Evolutionary conservation across 2,329 filamentous ascomycete species (phyloP), one percentile per base, ranked within the genome.

Genomic region (Sarocladium oryzae): DNA sequence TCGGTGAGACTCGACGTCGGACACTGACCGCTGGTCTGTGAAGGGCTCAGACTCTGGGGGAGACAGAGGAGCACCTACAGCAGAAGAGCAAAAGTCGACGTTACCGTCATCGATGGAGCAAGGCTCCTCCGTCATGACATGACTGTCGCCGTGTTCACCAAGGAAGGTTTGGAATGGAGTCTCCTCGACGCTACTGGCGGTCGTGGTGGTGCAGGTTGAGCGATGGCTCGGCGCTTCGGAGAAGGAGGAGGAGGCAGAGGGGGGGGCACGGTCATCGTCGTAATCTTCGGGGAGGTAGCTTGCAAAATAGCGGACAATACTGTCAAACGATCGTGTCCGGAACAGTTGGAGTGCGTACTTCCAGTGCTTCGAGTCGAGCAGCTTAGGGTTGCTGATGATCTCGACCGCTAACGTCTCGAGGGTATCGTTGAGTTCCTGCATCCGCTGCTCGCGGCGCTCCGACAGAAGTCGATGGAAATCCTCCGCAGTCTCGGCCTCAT

Each of bases 291-390:
- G 78, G 7, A 82, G 72, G 56, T 82, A 82, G 45, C 77, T 81
- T 18, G 77, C 69, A 62, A 81, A 82, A 60, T 78, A 81, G 56
- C 78, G 71, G 55, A 82, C 76, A 54, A 82, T 75, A 16, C 78
- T 81, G 62, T 82, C 79, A 52, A 81, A 74, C 2, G 77, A 81
- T 58, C 70, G 75, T 9, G 78, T 78, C 13, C 79, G 75, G 60
- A 82, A 82, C 51, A 82, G 74, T 60, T 82, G 78, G 24, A 81
- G 61, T 23, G 79, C 79, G 56, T 75, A 66, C 56, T 78, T 72
- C 79, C 79, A 82, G 66, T 81, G 78, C 16, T 78, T 69, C 45
- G 76, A 78, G 52, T 76, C 78, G 65, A 82, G 77, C 56, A 82
- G 69, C 51, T 70, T 70, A 15, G 79, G 78, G 65, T 81, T 81